Evolutionary conservation across 2,329 filamentous ascomycete species (phyloP).

Genomic region (Talaromyces marneffei): DNA sequence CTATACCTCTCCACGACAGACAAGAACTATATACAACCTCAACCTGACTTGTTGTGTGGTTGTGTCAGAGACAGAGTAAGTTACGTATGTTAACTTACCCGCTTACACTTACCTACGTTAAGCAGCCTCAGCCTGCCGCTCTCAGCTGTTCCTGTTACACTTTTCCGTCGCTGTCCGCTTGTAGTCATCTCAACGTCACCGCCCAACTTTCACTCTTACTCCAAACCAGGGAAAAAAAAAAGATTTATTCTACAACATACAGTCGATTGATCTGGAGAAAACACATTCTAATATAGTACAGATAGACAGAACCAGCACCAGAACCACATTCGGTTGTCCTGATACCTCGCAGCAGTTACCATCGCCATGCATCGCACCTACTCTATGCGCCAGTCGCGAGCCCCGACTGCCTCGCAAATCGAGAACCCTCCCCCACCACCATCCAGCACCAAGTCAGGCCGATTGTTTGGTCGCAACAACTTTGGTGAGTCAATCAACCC

Average conservation of each 20-base stretch:
- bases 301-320: not conserved
- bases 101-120: not conserved
- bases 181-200: conserved; percentile 15
- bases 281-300: not conserved
- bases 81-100: not conserved
- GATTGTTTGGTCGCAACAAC: conserved; percentile 79
- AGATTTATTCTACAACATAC: not conserved
- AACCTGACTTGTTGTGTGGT: not conserved
- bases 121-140: not conserved
- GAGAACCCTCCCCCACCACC: conserved; percentile 90
- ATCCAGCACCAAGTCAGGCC: conserved; percentile 83
- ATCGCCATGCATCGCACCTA: conserved; percentile 90
- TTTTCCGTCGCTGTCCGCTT: conserved; percentile 12
- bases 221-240: no score
- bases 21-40: not conserved
- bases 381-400: conserved; percentile 95
- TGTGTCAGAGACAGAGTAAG: not conserved
- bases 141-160: not conserved
- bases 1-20: no score
- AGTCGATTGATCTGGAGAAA: not conserved
- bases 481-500: conserved; percentile 60
- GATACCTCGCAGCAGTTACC: not conserved
- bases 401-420: conserved; percentile 84
- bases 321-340: no score
- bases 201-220: not conserved